These are phyloP conservation scores for Phalaenopsis hybrid DNA, from an alignment of 116 monocot species.

Conservation along the genomic window DNA sequence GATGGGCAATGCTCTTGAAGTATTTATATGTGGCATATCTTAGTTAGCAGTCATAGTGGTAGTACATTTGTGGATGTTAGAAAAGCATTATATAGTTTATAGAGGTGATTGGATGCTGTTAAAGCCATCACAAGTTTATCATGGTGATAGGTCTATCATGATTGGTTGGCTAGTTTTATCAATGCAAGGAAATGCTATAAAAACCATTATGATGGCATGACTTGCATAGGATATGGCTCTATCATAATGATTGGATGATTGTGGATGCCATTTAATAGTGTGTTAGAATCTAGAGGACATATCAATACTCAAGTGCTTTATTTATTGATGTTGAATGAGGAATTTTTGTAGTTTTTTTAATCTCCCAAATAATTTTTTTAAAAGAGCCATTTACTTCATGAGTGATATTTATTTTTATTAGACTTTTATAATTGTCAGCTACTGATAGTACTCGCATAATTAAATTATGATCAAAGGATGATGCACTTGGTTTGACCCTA, in stretches of 20 bases:
- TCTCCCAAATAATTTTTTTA: background rate
- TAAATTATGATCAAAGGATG: background rate
- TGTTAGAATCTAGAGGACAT: background rate
- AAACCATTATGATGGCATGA: background rate
- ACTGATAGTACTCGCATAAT: background rate
- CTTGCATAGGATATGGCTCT: background rate
- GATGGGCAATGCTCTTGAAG: background rate
- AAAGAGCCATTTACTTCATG: background rate
- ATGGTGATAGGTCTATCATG: no score
- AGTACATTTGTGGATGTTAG: no score
- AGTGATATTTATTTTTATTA: background rate
- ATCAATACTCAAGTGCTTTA: background rate
- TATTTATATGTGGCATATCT: background rate
- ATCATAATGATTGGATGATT: background rate
- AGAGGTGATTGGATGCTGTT: no score
- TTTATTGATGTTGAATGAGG: background rate
- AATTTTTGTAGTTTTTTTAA: background rate
- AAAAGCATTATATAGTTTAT: no score
- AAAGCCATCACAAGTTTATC: no score
- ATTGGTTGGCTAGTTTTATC: background rate
- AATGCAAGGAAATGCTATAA: background rate
- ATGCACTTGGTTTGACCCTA: background rate
- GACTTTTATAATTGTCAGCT: no score
- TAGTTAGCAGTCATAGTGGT: background rate
- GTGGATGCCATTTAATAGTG: background rate